These are phyloP conservation scores for Echites panduratus DNA, from an alignment of 257 asterid species.

Conservation along the genomic window DNA sequence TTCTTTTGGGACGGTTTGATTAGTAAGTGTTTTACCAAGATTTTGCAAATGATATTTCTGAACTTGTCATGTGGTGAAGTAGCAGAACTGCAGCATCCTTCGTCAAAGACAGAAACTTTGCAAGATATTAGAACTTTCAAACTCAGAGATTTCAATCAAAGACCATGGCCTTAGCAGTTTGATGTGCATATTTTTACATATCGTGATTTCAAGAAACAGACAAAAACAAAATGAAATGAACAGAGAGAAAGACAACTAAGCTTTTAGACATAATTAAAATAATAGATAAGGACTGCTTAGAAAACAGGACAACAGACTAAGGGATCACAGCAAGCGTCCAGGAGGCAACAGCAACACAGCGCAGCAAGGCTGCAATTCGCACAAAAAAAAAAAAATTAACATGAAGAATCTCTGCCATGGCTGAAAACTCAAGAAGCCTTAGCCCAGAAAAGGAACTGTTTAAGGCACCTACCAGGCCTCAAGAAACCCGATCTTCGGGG, in stretches of 20 bases:
- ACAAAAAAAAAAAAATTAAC: neutral
- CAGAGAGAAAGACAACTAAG: neutral
- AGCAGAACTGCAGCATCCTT: no score
- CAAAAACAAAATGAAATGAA: no score
- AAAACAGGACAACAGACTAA: slow-evolving; percentile 10
- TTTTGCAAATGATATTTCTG: neutral
- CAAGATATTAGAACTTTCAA: neutral
- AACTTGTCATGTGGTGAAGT: neutral
- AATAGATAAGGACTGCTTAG: neutral
- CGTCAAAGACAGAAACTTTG: neutral
- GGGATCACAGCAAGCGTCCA: slow-evolving; percentile 55
- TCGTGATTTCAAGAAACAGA: neutral
- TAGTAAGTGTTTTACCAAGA: neutral
- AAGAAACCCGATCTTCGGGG: slow-evolving; percentile 7
- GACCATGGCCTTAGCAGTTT: neutral
- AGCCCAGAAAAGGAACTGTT: neutral
- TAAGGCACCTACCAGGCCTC: neutral
- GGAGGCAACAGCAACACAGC: slow-evolving; percentile 62
- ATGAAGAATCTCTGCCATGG: neutral
- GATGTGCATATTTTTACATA: neutral
- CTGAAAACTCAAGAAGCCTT: no score
- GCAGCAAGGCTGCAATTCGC: slow-evolving; percentile 17
- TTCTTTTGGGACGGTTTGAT: neutral
- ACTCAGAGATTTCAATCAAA: neutral
- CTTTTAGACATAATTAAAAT: no score